Base-by-base conservation (phyloP, 106 monocot species). In the Alisma plantagoaquatica region DNA sequence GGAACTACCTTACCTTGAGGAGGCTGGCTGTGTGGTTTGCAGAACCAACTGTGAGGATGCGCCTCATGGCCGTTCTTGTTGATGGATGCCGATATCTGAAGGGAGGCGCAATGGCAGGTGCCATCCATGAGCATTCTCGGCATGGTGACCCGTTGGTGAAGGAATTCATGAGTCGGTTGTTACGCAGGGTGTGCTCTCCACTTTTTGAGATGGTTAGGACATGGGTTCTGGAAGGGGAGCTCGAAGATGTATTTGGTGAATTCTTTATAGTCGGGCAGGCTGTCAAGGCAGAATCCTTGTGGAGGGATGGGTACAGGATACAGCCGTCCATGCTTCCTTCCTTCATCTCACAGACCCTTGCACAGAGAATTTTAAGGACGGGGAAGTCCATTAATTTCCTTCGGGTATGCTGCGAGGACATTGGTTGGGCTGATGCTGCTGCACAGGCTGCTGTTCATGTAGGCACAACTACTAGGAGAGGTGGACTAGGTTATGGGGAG, bases 321-420 rank as follows among this genome's bases (percentile, higher is more conserved):
- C 73, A 98, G 35, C 63, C 85, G 3, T 67, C 74, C 3, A 98
- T 98, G 90, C 78, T 98, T 23, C 98, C 98, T 23, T 71, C 76
- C 32, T 98, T 98, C 50, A 98, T 98, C 15, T 82, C 98, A 7
- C 71, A 76, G 25, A 57, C 73, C 6, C 61, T 98, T 59, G 98
- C 98, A 4, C 75, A 75, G 47, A 71, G 90, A 27, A 90, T 98
- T 61, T 58, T 98, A 70, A 64, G 98, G 61, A 86, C 98, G 0
- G 98, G 98, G 12, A 98, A 98, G 47, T 98, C 98, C 2, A 98
- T 98, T 20, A 98, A 98, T 62, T 98, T 98, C 38, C 77, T 98
- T 15, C 61, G 90, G n/a, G 98, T 82, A 8, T 96, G 96, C 46
- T 96, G 96, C 45, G 96, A 85, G 33, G 96, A 89, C 43, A 78